Conservation (phyloP, 371 early-diverging fungal species). For the Mucor indicus region DNA sequence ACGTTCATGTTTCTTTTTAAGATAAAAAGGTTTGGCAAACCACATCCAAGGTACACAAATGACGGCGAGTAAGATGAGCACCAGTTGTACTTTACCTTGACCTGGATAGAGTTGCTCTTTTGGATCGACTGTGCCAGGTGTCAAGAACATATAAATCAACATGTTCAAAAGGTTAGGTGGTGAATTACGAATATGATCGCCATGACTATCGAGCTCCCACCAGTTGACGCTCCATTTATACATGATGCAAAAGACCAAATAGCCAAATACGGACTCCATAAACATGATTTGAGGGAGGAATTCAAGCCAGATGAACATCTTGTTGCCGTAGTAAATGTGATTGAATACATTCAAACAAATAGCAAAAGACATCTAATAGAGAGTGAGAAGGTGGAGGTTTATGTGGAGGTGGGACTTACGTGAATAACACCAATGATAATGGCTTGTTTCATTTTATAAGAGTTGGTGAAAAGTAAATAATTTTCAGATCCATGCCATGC, state of each 20-base stretch:
- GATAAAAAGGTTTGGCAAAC: slow-evolving; percentile 88
- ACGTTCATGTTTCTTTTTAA: slow-evolving; percentile 78
- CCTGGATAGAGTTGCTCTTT: slow-evolving; percentile 77
- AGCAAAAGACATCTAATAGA: slow-evolving; percentile 87
- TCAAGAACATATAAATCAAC: slow-evolving; percentile 98
- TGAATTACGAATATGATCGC: slow-evolving; percentile 64
- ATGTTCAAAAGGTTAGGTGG: slow-evolving; percentile 97
- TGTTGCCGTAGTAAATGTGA: slow-evolving; percentile 81
- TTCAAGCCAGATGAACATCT: slow-evolving; percentile 76
- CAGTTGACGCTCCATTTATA: slow-evolving; percentile 83
- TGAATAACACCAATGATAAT: slow-evolving; percentile 89
- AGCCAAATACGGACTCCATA: slow-evolving; percentile 81
- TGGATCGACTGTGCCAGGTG: slow-evolving; percentile 83
- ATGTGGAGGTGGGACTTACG: slow-evolving; percentile 1
- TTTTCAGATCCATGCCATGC: slow-evolving; percentile 96
- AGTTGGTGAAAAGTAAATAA: slow-evolving; percentile 94
- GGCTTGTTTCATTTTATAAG: slow-evolving; percentile 99
- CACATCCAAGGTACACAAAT: slow-evolving; percentile 98
- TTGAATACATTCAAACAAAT: slow-evolving; percentile 89
- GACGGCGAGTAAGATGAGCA: slow-evolving; percentile 83
- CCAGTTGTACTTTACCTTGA: slow-evolving; percentile 82
- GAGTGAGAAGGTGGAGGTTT: background rate
- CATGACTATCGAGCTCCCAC: slow-evolving; percentile 67
- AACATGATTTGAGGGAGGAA: slow-evolving; percentile 96
- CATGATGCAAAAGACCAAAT: slow-evolving; percentile 11